These are phyloP conservation scores for Dinochytrium kinnereticum DNA, from an alignment of 371 early-diverging fungal species.

Conservation along the genomic window DNA sequence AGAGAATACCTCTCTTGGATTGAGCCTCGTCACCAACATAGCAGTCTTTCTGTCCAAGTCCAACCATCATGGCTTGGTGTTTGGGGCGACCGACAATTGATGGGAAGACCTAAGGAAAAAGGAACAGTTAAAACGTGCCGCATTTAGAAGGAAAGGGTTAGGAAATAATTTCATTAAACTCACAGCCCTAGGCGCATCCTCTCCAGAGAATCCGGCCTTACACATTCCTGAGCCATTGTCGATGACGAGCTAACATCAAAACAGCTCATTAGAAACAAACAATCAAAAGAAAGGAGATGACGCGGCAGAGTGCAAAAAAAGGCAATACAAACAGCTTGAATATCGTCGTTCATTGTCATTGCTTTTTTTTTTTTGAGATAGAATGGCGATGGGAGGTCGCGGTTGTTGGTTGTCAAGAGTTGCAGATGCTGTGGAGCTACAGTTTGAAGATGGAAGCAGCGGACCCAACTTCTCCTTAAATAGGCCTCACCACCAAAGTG, in stretches of 20 bases:
- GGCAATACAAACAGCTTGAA: not conserved
- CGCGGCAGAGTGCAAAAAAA: not conserved
- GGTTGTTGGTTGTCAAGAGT: not conserved
- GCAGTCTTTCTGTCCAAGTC: conserved; percentile 99
- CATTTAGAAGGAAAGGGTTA: not conserved
- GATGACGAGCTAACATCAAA: conserved; percentile 51
- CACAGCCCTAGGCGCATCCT: conserved; percentile 98
- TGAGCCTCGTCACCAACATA: conserved; percentile 99
- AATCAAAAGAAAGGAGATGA: not conserved
- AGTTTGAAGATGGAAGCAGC: not conserved
- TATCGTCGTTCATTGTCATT: conserved; percentile 12
- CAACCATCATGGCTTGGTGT: conserved; percentile 98
- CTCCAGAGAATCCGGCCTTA: conserved; percentile 99
- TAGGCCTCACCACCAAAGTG: not conserved
- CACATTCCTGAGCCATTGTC: conserved; percentile 99
- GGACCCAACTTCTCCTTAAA: not conserved
- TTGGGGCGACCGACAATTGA: conserved; percentile 98
- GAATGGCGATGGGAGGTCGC: not conserved
- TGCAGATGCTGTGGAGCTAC: not conserved
- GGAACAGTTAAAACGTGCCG: not conserved
- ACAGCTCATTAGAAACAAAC: not conserved
- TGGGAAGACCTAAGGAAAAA: conserved; percentile 80
- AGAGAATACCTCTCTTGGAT: conserved; percentile 97
- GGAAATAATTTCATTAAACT: conserved; percentile 44
- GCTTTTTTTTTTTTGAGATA: not conserved